Base-by-base conservation (phyloP, 2,329 filamentous ascomycete genomes). In the Talaromyces amestolkiae region DNA sequence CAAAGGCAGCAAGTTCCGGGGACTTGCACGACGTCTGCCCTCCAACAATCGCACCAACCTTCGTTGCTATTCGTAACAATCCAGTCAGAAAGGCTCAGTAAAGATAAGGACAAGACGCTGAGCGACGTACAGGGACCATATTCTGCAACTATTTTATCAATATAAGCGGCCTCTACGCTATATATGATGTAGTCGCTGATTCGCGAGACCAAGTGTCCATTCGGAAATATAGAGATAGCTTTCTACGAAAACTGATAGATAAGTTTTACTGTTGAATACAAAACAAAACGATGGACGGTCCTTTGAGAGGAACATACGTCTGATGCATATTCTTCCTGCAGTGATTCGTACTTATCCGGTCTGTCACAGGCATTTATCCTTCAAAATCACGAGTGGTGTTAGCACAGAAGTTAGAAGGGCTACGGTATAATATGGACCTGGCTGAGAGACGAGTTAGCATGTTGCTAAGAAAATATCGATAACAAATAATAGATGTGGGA, bases 171-270 rank as follows among this genome's bases (percentile, higher is more conserved):
- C 80, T 98, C 94, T 79, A 99, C 95, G 80, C 91, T 96, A 85
- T 99, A 99, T 77, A 99, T 93, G 81, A 97, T 97, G 79, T 93
- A 98, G 85, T 98, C 94, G 89, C 93, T 97, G 79, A 89, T 89
- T 81, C 95, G 89, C 72, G 95, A 97, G 73, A 99, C 95, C 78
- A 94, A 86, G 82, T 98, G 93, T 73, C 96, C 96, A 86, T 97
- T 97, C 78, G 87, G 89, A 77, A 94, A 88, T 74, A 99, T 95
- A 79, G 91, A 89, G 83, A 99, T 82, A 83, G 89, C 88, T 76
- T 86, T 89, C 94, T 93, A 88, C 82, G 81, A 76, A 27, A 39
- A 54, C 54, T 41, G 56, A 59, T 24, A 73, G 69, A 76, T 76
- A 71, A 77, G 74, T 72, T 73, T 67, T 72, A 76, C 71, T 71